phyloP scores from a whole-genome alignment of 805 yeast species.

The Dipodascus geniculatus region DNA sequence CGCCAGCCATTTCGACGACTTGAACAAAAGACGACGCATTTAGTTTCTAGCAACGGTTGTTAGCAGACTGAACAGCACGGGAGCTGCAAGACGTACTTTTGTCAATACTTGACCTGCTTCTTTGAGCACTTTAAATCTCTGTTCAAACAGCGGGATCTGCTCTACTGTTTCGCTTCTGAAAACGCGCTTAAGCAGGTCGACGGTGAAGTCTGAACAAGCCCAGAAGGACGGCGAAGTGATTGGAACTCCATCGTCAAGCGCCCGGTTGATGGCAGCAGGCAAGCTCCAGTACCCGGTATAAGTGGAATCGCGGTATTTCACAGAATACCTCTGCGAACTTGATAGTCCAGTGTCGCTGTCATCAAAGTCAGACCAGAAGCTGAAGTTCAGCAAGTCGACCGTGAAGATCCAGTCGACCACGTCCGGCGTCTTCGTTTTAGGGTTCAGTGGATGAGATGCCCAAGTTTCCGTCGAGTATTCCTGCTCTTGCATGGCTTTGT shows the following conservation, averaged over 20 bases:
- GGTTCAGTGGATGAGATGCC: slow-evolving; percentile 28
- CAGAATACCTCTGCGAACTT: slow-evolving; percentile 24
- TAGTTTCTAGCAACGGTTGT: background rate
- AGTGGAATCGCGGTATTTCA: slow-evolving; percentile 21
- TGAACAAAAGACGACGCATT: slow-evolving; percentile 15
- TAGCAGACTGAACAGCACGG: background rate
- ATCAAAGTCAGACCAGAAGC: slow-evolving; percentile 32
- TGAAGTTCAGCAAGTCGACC: slow-evolving; percentile 32
- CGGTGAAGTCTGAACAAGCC: slow-evolving; percentile 19
- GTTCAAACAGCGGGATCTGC: slow-evolving; percentile 25
- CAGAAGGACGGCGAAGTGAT: slow-evolving; percentile 29
- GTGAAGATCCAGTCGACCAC: slow-evolving; percentile 31
- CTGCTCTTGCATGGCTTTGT: slow-evolving; percentile 18
- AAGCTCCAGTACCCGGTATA: slow-evolving; percentile 38
- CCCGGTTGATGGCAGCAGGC: slow-evolving; percentile 32
- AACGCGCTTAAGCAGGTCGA: slow-evolving; percentile 17
- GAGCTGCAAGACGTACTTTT: background rate
- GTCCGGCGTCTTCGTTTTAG: slow-evolving; percentile 11
- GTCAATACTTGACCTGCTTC: slow-evolving; percentile 26
- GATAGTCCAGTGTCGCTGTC: slow-evolving; percentile 21
- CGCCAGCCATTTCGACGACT: slow-evolving; percentile 17
- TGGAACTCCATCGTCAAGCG: slow-evolving; percentile 28
- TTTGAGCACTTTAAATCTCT: slow-evolving; percentile 24
- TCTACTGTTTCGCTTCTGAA: slow-evolving; percentile 26
- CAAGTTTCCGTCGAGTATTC: slow-evolving; percentile 27